These are phyloP conservation scores for Tricholoma flavovirens DNA, from an alignment of 768 basidiomycete genomes.

Conservation along the genomic window DNA sequence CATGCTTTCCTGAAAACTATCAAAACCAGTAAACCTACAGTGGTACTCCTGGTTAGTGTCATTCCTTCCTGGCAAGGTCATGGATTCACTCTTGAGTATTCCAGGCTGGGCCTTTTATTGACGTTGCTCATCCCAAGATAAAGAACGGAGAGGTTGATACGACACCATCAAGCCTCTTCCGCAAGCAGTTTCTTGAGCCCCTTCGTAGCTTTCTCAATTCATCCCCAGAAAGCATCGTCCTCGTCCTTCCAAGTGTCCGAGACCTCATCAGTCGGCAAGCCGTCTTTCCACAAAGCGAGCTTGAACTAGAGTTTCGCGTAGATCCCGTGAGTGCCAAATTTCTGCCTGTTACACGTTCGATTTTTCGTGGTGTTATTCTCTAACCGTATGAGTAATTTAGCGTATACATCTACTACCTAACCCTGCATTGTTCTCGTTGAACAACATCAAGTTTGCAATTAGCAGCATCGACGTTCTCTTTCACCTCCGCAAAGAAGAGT, in stretches of 20 bases:
- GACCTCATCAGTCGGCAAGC: conserved; percentile 77
- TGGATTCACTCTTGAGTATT: background rate
- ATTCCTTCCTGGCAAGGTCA: background rate
- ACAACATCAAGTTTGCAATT: conserved; percentile 72
- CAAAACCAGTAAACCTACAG: conserved; percentile 62
- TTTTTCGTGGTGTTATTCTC: background rate
- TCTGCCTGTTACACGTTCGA: background rate
- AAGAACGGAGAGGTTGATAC: conserved; percentile 68
- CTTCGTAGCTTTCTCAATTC: conserved; percentile 52
- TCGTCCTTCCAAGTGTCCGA: conserved; percentile 77
- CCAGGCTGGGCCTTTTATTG: conserved; percentile 91
- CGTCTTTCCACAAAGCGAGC: conserved; percentile 79
- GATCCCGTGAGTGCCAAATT: conserved; percentile 43
- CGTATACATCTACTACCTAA: conserved; percentile 80
- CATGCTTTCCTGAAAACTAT: conserved; percentile 55
- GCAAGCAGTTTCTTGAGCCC: conserved; percentile 50
- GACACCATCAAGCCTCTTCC: conserved; percentile 64
- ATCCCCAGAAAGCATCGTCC: conserved; percentile 63
- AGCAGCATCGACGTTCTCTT: conserved; percentile 87
- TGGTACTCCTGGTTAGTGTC: conserved; percentile 62
- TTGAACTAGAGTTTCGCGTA: conserved; percentile 36
- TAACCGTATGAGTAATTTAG: conserved; percentile 31
- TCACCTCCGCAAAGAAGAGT: conserved; percentile 83
- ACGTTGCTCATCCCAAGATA: conserved; percentile 67
- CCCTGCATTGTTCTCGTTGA: conserved; percentile 79